phyloP scores from a whole-genome alignment of 768 basidiomycete species.

The Sporobolomyces pararoseus region DNA sequence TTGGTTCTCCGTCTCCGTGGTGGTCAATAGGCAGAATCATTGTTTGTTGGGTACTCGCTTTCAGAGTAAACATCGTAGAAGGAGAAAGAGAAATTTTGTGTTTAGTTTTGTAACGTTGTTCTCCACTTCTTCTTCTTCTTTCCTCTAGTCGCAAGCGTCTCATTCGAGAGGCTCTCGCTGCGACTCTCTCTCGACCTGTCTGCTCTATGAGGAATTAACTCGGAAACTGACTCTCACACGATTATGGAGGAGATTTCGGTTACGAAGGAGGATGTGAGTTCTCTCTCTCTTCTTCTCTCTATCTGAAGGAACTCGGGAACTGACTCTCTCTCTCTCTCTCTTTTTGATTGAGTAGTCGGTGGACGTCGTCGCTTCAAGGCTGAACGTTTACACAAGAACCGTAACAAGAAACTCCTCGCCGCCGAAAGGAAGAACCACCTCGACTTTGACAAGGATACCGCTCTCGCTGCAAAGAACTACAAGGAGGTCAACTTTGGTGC shows the following conservation, averaged over 20 bases:
- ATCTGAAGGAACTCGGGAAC: background rate
- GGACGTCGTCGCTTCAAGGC: background rate
- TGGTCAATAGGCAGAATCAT: slow-evolving; percentile 58
- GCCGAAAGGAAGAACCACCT: slow-evolving; percentile 7
- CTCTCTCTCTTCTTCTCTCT: background rate
- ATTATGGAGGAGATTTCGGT: background rate
- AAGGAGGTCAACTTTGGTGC: background rate
- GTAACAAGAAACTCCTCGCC: slow-evolving; percentile 5
- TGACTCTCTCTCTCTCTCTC: slow-evolving; percentile 1
- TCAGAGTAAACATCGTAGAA: too few relatives aligned
- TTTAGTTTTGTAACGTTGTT: too few relatives aligned
- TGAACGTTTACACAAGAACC: slow-evolving; percentile 5
- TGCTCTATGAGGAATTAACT: too few relatives aligned
- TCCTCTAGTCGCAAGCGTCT: too few relatives aligned
- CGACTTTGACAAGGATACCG: slow-evolving; percentile 2
- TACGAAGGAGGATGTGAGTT: background rate
- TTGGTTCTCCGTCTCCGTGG: slow-evolving; percentile 90
- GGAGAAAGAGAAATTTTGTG: too few relatives aligned
- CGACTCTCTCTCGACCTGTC: too few relatives aligned
- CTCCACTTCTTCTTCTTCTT: too few relatives aligned
- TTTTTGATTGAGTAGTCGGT: too few relatives aligned
- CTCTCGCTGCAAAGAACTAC: slow-evolving; percentile 18
- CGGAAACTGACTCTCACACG: too few relatives aligned
- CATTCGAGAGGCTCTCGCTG: too few relatives aligned
- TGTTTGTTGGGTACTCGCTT: too few relatives aligned